Conservation (phyloP, 306 rosid genomes). For the Cyclanthera cordifolia region DNA sequence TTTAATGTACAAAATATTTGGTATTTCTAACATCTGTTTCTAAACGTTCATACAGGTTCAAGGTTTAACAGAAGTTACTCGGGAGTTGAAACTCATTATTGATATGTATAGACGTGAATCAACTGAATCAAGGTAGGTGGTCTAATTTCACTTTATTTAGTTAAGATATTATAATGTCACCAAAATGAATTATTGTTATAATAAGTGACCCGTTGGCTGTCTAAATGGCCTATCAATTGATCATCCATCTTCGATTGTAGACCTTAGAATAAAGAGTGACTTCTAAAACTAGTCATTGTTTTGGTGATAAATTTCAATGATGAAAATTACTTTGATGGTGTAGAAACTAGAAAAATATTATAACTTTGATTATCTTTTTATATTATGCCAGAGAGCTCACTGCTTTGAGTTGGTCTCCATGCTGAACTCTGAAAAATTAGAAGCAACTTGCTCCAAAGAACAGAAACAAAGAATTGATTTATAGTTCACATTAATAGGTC, state of each 20-base stretch:
- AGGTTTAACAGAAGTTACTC: constrained; percentile 41
- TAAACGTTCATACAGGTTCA: constrained; percentile 39
- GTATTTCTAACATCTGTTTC: neutral
- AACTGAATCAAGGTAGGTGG: constrained; percentile 57
- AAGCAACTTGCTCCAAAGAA: neutral
- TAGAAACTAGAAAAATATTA: neutral
- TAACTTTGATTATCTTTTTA: neutral
- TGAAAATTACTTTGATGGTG: neutral
- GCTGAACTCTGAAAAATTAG: neutral
- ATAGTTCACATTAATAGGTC: neutral
- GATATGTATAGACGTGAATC: constrained; percentile 81
- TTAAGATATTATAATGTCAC: neutral
- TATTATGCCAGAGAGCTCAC: neutral
- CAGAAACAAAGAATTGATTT: neutral
- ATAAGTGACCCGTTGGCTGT: neutral
- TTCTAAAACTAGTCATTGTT: neutral
- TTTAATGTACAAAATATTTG: neutral
- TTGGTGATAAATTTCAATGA: neutral
- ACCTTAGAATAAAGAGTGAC: neutral
- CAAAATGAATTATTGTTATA: neutral
- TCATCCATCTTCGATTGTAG: too few species aligned
- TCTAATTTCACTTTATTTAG: constrained; percentile 12
- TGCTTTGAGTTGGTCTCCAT: too few species aligned
- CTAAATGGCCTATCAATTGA: neutral
- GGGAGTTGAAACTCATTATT: constrained; percentile 57